These are phyloP conservation scores for Cystofilobasidium macerans DNA, from an alignment of 768 basidiomycete genomes.

Conservation along the genomic window DNA sequence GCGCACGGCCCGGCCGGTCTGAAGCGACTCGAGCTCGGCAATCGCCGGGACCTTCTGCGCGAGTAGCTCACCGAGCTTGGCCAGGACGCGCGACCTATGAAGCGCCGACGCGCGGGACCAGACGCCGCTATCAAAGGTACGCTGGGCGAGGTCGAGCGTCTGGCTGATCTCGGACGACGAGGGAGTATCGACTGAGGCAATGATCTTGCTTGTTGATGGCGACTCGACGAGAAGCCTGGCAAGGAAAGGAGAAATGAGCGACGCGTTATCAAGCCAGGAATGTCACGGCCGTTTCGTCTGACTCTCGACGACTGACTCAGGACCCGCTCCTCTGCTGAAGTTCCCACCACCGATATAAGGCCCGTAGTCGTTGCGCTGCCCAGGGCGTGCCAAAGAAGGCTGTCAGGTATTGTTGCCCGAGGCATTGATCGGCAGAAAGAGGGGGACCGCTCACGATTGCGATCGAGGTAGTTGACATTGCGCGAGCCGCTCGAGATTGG, in stretches of 20 bases:
- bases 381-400: neutral
- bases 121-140: conserved; percentile 52
- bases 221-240: conserved; percentile 8
- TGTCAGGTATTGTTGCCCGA: neutral
- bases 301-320: neutral
- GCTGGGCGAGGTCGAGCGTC: conserved; percentile 43
- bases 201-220: neutral
- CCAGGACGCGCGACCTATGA: conserved; percentile 55
- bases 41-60: conserved; percentile 51
- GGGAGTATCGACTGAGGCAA: conserved; percentile 7
- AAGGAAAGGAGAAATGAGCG: neutral
- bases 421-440: too few species aligned
- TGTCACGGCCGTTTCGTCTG: too few species aligned
- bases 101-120: conserved; percentile 58
- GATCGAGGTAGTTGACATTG: too few species aligned
- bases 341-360: conserved; percentile 13
- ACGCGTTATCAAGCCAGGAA: too few species aligned
- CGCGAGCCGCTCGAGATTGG: too few species aligned
- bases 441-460: too few species aligned
- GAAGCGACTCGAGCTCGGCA: conserved; percentile 56
- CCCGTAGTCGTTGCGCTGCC: conserved; percentile 18
- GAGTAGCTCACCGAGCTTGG: conserved; percentile 53
- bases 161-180: neutral
- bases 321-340: neutral
- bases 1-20: conserved; percentile 49